A percentile compares a stretch with the other conserved stretches of the same genome.
Conservation (phyloP, 768 basidiomycete genomes). For the Suillus tomentosus region DNA sequence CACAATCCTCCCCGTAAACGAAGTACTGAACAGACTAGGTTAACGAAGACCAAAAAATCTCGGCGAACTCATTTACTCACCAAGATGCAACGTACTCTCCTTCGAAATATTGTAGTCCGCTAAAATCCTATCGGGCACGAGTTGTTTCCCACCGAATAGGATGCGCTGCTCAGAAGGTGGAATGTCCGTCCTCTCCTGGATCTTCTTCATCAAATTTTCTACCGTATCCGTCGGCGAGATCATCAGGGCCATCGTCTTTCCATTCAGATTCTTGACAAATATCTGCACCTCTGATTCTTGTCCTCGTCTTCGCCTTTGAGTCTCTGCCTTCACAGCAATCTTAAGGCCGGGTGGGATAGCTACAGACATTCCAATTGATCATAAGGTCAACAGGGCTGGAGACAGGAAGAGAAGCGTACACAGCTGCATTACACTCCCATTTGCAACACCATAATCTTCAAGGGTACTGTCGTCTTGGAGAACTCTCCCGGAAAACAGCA, state of each 20-base stretch:
- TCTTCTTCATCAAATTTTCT: conserved; percentile 9
- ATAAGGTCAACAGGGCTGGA: not conserved
- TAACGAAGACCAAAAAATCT: not conserved
- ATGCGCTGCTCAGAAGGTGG: conserved; percentile 10
- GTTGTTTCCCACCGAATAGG: conserved; percentile 29
- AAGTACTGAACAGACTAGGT: conserved; percentile 5
- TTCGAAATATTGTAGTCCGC: conserved; percentile 49
- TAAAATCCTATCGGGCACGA: conserved; percentile 46
- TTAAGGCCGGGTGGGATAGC: conserved; percentile 1
- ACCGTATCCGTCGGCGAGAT: conserved; percentile 29
- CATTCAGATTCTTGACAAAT: conserved; percentile 45
- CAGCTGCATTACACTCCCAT: conserved; percentile 15
- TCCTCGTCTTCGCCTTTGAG: conserved; percentile 32
- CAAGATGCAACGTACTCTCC: conserved; percentile 40
- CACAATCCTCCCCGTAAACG: conserved; percentile 9
- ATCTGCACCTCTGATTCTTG: conserved; percentile 30
- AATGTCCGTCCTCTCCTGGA: conserved; percentile 7
- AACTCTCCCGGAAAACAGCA: conserved; percentile 53
- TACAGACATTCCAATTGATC: not conserved
- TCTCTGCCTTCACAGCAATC: not conserved
- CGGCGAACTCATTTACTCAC: not conserved
- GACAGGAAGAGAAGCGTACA: conserved; percentile 17
- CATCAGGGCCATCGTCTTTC: conserved; percentile 51
- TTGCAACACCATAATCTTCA: conserved; percentile 14
- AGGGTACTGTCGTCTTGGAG: conserved; percentile 51